Base-by-base conservation (phyloP, 768 basidiomycete species). In the Arthromyces matolae region DNA sequence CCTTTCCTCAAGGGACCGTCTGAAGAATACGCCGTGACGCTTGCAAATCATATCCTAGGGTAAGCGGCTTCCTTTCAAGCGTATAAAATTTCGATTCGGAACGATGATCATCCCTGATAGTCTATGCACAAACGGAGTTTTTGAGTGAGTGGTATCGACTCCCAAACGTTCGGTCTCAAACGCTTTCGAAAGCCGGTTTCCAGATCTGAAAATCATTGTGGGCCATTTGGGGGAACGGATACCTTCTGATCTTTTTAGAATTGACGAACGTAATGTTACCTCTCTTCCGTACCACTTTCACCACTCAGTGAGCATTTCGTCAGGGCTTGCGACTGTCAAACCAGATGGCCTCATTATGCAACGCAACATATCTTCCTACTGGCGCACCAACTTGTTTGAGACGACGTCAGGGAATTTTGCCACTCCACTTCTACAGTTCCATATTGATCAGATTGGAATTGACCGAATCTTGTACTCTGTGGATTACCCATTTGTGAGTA, bases 151-250 rank as follows among this genome's bases (percentile, higher is more conserved):
- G 18, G 4, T 22, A 10, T 40, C 8, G n/a, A 29, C 8, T 23
- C 24, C 18, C 7, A 19, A 19, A 9, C 42, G 19, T 27, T 28
- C 16, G 8, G 16, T 33, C 37, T 37, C 12, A 38, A 22, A 39
- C n/a, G 20, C 8, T 19, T 19, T 19, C 22, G 10, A 20, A 32
- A 75, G 72, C 50, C 71, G 73, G 2, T 75, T 73, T 46, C 72
- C 73, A 0, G 62, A 65, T 12, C 45, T 69, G 23, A 68, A 69
- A 29, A 58, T 72, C 10, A 72, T 75, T 16, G 67, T 73, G 16
- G 73, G 71, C 1, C 73, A 75, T 56, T 50, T 75, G 19, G 71
- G 72, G 7, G 72, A 73, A 51, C 63, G 72, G 13, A 63, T 72
- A 22, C 64, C 72, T 0, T 75, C 72, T 8, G 72, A 75, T 47